Percentiles rank a stretch among this genome's conserved stretches.
Conservation (phyloP, 2,329 filamentous ascomycete species). For the Didymella glomerata region DNA sequence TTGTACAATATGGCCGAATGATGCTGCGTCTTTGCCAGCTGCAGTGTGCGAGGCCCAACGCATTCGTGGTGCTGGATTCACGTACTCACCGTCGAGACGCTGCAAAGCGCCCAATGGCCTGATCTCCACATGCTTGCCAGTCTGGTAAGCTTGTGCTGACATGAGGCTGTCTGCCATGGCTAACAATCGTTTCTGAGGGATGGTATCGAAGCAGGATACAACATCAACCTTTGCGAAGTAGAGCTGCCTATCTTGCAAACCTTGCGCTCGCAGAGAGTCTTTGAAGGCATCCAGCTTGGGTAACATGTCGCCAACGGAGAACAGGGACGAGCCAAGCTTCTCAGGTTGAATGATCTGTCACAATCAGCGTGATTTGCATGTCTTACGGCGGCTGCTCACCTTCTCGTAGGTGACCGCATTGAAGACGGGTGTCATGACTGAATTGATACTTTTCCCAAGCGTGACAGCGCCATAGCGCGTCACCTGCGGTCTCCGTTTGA, state of each 20-base stretch:
- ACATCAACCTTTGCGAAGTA: slow-evolving; percentile 96
- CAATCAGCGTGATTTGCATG: slow-evolving; percentile 17
- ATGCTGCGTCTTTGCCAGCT: slow-evolving; percentile 38
- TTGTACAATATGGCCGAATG: slow-evolving; percentile 47
- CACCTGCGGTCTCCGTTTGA: slow-evolving; percentile 70
- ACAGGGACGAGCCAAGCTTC: slow-evolving; percentile 79
- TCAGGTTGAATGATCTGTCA: slow-evolving; percentile 54
- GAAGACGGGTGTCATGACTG: slow-evolving; percentile 75
- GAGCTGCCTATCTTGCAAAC: slow-evolving; percentile 56
- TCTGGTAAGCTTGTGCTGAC: slow-evolving; percentile 70
- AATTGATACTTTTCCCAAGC: slow-evolving; percentile 73
- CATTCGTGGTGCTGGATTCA: slow-evolving; percentile 47
- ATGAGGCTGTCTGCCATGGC: slow-evolving; percentile 67
- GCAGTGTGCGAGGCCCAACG: slow-evolving; percentile 54
- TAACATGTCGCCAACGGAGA: slow-evolving; percentile 84
- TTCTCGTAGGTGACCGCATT: slow-evolving; percentile 82
- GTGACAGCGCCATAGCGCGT: slow-evolving; percentile 62
- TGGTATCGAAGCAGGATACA: slow-evolving; percentile 91
- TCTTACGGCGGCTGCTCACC: slow-evolving; percentile 52
- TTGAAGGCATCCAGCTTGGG: slow-evolving; percentile 76
- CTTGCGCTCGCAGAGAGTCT: slow-evolving; percentile 51
- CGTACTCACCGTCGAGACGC: slow-evolving; percentile 41
- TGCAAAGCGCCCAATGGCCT: slow-evolving; percentile 56
- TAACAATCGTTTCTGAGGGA: slow-evolving; percentile 81
- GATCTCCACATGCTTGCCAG: slow-evolving; percentile 79